A percentile compares a stretch with the other conserved stretches of the same genome.
Evolutionary conservation across 768 basidiomycete species (phyloP).

Genomic region (Tricholoma terreum): DNA sequence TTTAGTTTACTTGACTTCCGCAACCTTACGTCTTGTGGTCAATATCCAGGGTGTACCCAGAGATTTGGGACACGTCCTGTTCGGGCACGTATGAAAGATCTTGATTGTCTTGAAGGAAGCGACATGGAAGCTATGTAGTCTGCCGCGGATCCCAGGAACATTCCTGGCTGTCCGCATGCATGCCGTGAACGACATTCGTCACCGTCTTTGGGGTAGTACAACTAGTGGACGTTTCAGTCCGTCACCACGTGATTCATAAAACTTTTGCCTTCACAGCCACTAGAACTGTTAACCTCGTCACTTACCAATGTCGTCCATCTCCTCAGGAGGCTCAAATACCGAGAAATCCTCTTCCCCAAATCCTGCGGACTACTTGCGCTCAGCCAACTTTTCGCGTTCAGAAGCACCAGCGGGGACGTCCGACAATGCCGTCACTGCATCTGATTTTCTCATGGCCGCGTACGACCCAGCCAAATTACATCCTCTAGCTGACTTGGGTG

Average conservation of each 20-base stretch:
- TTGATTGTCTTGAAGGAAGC: conserved; percentile 14
- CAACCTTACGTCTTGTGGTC: conserved; percentile 29
- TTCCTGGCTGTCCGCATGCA: conserved; percentile 16
- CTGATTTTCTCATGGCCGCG: conserved; percentile 80
- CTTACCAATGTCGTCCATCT: conserved; percentile 31
- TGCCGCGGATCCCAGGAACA: background rate
- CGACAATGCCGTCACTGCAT: conserved; percentile 71
- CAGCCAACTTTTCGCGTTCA: conserved; percentile 46
- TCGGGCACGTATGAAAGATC: conserved; percentile 12
- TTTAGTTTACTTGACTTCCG: background rate
- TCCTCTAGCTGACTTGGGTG: conserved; percentile 88
- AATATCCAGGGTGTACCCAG: conserved; percentile 14
- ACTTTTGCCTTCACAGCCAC: conserved; percentile 7
- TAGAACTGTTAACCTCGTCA: conserved; percentile 14
- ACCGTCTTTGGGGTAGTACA: too few relatives aligned
- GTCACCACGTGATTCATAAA: conserved; percentile 13
- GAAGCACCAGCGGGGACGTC: conserved; percentile 35
- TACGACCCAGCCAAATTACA: conserved; percentile 94
- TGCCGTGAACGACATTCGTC: conserved; percentile 18
- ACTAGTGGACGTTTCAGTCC: too few relatives aligned
- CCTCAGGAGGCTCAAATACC: conserved; percentile 18
- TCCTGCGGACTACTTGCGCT: conserved; percentile 43
- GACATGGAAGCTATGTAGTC: conserved; percentile 2
- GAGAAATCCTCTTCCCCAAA: conserved; percentile 44
- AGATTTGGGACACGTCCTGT: conserved; percentile 17